A percentile compares a stretch with the other conserved stretches of the same genome.
phyloP scores from a whole-genome alignment of 805 yeast genomes.

The Millerago galiae region DNA sequence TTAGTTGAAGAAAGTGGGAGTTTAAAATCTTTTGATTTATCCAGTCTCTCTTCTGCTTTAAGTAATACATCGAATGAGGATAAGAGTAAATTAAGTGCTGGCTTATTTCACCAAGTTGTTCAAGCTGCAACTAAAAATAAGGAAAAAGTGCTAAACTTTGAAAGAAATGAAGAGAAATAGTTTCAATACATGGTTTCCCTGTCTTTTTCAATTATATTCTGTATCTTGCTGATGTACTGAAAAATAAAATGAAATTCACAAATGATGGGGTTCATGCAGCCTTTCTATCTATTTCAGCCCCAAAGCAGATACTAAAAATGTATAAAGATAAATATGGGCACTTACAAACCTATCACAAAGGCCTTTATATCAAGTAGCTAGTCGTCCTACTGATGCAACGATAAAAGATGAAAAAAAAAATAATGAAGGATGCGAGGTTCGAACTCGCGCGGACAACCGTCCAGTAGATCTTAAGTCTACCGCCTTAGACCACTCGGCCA shows the following conservation, averaged over 20 bases:
- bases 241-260: no score
- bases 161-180: not conserved
- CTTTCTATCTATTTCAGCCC: no score
- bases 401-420: not conserved
- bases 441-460: slow-evolving; percentile 4
- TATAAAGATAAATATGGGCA: no score
- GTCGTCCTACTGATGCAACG: no score
- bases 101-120: slow-evolving; percentile 65
- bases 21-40: slow-evolving; percentile 3
- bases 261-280: no score
- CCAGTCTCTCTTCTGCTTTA: slow-evolving; percentile 6
- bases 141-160: slow-evolving; percentile 17
- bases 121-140: slow-evolving; percentile 54
- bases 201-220: no score
- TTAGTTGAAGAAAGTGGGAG: slow-evolving; percentile 20
- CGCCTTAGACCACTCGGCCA: slow-evolving; percentile 6
- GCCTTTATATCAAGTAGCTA: no score
- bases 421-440: slow-evolving; percentile 5
- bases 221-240: no score
- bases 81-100: slow-evolving; percentile 32
- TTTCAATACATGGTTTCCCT: no score
- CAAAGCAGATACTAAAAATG: no score
- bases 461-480: slow-evolving; percentile 4
- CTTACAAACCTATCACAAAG: no score
- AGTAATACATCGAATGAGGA: slow-evolving; percentile 1